These are phyloP conservation scores for Calonectria fujianensis DNA, from an alignment of 2,329 filamentous ascomycete species.

Conservation along the genomic window DNA sequence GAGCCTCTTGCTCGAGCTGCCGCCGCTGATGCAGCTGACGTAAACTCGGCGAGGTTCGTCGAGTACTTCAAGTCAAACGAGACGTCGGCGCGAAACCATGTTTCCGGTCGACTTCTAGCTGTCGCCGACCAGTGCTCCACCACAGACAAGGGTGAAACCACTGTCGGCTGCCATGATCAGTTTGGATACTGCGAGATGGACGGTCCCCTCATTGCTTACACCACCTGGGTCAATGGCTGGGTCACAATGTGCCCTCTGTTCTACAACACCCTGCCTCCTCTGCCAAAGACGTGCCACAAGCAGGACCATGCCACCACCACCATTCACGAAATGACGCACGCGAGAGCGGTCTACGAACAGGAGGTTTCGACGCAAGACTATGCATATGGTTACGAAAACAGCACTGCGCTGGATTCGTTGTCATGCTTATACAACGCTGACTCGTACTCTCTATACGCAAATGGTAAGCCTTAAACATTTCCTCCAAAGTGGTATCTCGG, in stretches of 20 bases:
- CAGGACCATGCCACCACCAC: conserved; percentile 49
- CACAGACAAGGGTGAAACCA: conserved; percentile 32
- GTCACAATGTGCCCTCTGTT: conserved; percentile 46
- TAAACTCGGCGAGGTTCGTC: conserved; percentile 42
- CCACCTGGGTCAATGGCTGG: conserved; percentile 48
- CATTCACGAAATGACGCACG: conserved; percentile 50
- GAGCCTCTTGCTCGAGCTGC: conserved; percentile 45
- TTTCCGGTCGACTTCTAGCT: conserved; percentile 43
- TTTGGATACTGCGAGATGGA: conserved; percentile 40
- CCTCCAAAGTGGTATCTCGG: neutral
- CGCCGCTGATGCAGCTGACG: conserved; percentile 40
- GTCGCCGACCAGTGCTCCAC: conserved; percentile 46
- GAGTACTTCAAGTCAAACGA: conserved; percentile 52
- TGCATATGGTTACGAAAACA: conserved; percentile 49
- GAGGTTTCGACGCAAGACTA: conserved; percentile 44
- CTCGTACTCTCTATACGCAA: conserved; percentile 46
- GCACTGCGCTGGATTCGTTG: conserved; percentile 42
- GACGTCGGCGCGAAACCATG: conserved; percentile 41
- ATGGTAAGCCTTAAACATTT: conserved; percentile 35
- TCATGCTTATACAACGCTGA: conserved; percentile 47
- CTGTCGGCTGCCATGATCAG: conserved; percentile 34
- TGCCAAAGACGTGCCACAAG: conserved; percentile 45
- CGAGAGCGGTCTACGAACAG: conserved; percentile 43
- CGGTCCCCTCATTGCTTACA: conserved; percentile 47
- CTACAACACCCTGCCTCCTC: conserved; percentile 37